Base-by-base conservation (phyloP, 352 stramenopile species). In the Globisporangium splendens region DNA sequence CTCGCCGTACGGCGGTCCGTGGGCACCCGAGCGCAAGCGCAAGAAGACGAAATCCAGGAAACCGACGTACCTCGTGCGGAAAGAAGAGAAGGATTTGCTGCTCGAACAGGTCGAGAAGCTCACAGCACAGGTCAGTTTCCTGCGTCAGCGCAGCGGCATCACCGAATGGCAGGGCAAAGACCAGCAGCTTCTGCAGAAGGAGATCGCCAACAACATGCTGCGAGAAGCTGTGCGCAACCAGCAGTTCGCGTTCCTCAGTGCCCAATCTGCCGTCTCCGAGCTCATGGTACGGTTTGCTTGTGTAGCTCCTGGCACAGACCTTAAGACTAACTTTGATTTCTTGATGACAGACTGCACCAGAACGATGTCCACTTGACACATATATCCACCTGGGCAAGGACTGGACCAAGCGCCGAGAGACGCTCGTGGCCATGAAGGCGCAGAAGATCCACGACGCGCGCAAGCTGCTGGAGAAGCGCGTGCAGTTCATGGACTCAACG, bases 41-140 rank as follows among this genome's bases (percentile, higher is more conserved):
- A 80, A 77, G 50, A 68, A 68, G 35, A 33, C 56, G 42, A 73
- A 65, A 21, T 52, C 58, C 31, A 70, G 73, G 15, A 82, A 82
- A 24, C 73, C 73, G 8, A 82, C 73, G 46, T 82, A 82, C 42
- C 62, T 82, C 35, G 65, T 79, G 15, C 65, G 73, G 20, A 82
- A 82, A 59, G 73, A 79, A 53, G 73, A 83, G 71, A 75, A 75
- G 42, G 66, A 69, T 22, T 44, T 72, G 49, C 47, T 83, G 44
- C 58, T 62, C 14, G 52, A 61, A n/a, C 56, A 83, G 59, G 71
- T 83, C 31, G 51, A 63, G 14, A 69, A 69, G 47, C 61, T 83
- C 1, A 49, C 79, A 42, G 59, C 66, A 10, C 72, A 83, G 33
- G 48, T 83, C 17, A 58, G 72, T 10, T 76, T 67, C 21, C 63